Evolutionary conservation across 2,329 filamentous ascomycete species (phyloP).

Genomic region (Amphichorda felina): DNA sequence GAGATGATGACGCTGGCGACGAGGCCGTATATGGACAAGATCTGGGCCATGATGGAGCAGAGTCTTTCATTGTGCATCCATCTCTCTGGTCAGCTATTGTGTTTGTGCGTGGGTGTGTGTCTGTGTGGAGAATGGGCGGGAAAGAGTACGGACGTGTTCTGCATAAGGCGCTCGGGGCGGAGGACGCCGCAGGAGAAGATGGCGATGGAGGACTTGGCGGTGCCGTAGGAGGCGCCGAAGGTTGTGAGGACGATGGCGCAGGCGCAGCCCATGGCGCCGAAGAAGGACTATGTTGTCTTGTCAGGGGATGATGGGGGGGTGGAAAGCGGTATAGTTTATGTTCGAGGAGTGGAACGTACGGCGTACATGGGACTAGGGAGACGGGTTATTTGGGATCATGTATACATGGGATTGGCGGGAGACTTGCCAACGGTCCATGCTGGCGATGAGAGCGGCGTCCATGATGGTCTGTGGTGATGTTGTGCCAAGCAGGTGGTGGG

Average conservation of each 20-base stretch:
- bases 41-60: conserved; percentile 34
- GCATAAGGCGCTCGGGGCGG: conserved; percentile 30
- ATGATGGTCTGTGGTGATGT: too few species aligned
- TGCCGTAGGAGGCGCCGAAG: conserved; percentile 32
- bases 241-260: conserved; percentile 39
- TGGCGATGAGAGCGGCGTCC: conserved; percentile 16
- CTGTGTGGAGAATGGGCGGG: neutral
- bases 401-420: conserved; percentile 2
- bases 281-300: conserved; percentile 20
- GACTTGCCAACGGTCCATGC: conserved; percentile 25
- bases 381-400: neutral
- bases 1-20: conserved; percentile 32
- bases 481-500: too few species aligned
- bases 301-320: neutral
- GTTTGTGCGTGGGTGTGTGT: too few species aligned
- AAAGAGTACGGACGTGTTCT: conserved; percentile 20
- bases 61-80: too few species aligned
- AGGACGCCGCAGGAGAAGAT: conserved; percentile 31
- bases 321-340: neutral
- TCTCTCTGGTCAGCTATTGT: too few species aligned
- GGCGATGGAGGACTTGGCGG: conserved; percentile 27
- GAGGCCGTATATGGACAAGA: conserved; percentile 34
- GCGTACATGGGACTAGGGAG: conserved; percentile 29
- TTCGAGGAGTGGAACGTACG: conserved; percentile 18
- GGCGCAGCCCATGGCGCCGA: conserved; percentile 27